phyloP scores from a whole-genome alignment of 345 rosid species.

The Gossypioides kirkii region DNA sequence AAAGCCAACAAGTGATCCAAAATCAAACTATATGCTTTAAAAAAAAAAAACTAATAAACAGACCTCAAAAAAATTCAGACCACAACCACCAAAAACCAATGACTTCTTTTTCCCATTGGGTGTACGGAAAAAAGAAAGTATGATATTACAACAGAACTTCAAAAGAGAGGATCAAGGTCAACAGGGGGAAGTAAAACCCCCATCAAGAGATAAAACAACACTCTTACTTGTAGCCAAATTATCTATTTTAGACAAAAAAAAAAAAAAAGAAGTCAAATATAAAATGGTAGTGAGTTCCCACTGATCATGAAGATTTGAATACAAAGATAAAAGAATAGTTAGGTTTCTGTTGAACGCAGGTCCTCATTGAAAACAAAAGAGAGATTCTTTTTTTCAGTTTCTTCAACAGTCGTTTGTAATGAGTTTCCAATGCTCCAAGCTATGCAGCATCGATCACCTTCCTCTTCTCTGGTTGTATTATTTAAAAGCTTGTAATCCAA shows the following conservation, averaged over 20 bases:
- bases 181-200: background rate
- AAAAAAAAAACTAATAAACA: background rate
- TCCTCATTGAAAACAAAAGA: background rate
- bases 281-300: too few relatives aligned
- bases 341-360: background rate
- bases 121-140: background rate
- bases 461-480: background rate
- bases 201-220: too few relatives aligned
- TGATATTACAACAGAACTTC: background rate
- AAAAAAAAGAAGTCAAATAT: too few relatives aligned
- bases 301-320: too few relatives aligned
- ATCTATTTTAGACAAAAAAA: too few relatives aligned
- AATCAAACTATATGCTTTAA: background rate
- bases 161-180: constrained; percentile 21
- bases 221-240: too few relatives aligned
- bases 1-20: constrained; percentile 5
- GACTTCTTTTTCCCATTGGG: background rate
- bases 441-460: constrained; percentile 30
- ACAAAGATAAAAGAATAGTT: too few relatives aligned
- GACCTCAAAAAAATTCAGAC: background rate
- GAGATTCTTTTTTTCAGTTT: constrained; percentile 27
- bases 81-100: constrained; percentile 3
- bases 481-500: constrained; percentile 9
- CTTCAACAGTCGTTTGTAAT: constrained; percentile 25
- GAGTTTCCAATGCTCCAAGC: constrained; percentile 30